Evolutionary conservation across 306 rosid genomes (phyloP).

Genomic region (Pyrus pyrifolia): DNA sequence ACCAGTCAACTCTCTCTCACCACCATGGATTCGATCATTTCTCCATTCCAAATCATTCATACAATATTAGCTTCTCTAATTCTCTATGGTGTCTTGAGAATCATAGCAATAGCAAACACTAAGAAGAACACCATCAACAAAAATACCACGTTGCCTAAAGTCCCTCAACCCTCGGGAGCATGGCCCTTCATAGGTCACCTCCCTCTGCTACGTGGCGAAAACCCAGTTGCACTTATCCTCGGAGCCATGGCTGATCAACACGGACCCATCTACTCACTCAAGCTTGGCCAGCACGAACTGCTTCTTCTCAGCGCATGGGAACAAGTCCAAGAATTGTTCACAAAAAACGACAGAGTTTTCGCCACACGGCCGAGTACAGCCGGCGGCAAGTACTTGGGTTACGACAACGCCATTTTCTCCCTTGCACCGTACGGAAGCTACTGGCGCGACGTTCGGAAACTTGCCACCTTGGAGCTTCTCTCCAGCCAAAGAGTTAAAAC

Average conservation of each 20-base stretch:
- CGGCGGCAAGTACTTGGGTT: conserved; percentile 9
- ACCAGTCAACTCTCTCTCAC: background rate
- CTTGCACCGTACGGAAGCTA: conserved; percentile 54
- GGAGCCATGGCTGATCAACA: conserved; percentile 21
- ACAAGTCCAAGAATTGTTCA: conserved; percentile 16
- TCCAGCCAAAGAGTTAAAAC: conserved; percentile 24
- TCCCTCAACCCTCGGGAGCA: conserved; percentile 19
- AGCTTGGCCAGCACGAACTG: conserved; percentile 10
- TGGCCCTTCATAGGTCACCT: conserved; percentile 32
- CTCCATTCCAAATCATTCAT: background rate
- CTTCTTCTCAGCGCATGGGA: conserved; percentile 20
- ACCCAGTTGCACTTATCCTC: conserved; percentile 10
- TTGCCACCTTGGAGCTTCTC: conserved; percentile 25
- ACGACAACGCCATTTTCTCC: conserved; percentile 29
- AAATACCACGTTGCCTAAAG: background rate
- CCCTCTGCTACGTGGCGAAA: conserved; percentile 3
- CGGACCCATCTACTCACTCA: conserved; percentile 24
- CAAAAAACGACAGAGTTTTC: conserved; percentile 17
- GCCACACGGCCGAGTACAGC: conserved; percentile 24
- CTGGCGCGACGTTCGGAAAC: conserved; percentile 56
- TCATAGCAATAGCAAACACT: background rate
- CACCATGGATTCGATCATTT: background rate
- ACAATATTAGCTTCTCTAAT: background rate
- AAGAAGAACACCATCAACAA: background rate
- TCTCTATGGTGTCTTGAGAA: background rate